Evolutionary conservation across 139 green algal species (phyloP).

Genomic region (Volvox africanus): DNA sequence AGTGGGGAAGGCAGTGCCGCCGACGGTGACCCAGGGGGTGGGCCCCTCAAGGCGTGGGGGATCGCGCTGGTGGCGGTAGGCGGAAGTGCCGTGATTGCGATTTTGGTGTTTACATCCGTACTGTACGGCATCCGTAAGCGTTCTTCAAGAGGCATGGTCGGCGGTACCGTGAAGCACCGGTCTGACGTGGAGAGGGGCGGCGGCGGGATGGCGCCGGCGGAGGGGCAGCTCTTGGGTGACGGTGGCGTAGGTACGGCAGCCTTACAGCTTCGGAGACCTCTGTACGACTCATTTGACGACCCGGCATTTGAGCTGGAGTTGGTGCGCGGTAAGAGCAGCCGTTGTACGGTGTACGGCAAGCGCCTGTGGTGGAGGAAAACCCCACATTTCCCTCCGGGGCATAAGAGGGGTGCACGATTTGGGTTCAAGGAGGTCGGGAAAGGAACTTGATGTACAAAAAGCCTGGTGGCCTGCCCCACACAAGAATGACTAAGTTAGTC

Average conservation of each 20-base stretch:
- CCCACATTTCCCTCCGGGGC: too few relatives aligned
- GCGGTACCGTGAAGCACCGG: neutral
- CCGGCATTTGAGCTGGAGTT: constrained; percentile 19
- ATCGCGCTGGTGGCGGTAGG: neutral
- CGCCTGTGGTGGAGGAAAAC: too few relatives aligned
- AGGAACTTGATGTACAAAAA: too few relatives aligned
- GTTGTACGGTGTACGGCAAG: too few relatives aligned
- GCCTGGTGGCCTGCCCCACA: too few relatives aligned
- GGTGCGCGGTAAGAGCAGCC: neutral
- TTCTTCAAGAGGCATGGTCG: neutral
- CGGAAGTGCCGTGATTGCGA: too few relatives aligned
- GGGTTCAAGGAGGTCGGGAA: too few relatives aligned
- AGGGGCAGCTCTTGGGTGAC: too few relatives aligned
- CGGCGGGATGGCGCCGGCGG: neutral
- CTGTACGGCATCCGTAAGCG: neutral
- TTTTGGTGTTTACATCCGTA: neutral
- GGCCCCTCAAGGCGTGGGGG: neutral
- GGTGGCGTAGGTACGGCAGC: neutral
- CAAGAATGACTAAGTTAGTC: too few relatives aligned
- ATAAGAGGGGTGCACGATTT: too few relatives aligned
- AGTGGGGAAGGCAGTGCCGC: neutral
- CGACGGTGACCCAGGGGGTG: neutral
- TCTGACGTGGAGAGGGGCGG: neutral
- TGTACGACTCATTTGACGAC: constrained; percentile 41
- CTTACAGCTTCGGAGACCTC: neutral